Evolutionary conservation across 2,329 filamentous ascomycete genomes (phyloP).

Genomic region (Ampelomyces quisqualis): DNA sequence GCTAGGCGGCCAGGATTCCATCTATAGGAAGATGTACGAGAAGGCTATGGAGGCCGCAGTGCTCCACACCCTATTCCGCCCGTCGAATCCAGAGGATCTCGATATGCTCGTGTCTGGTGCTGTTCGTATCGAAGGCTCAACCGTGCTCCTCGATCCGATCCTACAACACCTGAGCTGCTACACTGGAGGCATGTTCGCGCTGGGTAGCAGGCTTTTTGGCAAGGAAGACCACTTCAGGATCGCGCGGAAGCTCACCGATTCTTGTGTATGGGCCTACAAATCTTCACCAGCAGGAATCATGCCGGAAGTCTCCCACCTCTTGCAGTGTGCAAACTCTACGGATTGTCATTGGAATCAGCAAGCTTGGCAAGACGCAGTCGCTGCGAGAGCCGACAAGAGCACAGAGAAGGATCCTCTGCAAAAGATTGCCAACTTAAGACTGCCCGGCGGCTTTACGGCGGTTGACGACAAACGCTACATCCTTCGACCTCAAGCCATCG

Average conservation of each 20-base stretch:
- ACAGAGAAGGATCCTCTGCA: conserved; percentile 35
- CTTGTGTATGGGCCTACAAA: conserved; percentile 65
- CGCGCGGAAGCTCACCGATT: conserved; percentile 59
- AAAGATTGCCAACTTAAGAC: conserved; percentile 43
- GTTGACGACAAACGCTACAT: conserved; percentile 51
- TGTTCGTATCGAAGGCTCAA: conserved; percentile 39
- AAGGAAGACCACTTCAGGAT: conserved; percentile 57
- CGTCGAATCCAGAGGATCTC: conserved; percentile 49
- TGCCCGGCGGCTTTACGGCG: conserved; percentile 48
- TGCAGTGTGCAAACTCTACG: conserved; percentile 49
- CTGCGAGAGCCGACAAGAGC: conserved; percentile 21
- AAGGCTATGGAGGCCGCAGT: conserved; percentile 47
- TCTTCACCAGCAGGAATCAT: conserved; percentile 60
- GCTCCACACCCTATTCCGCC: conserved; percentile 51
- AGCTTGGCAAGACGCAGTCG: conserved; percentile 50
- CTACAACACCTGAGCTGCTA: conserved; percentile 62
- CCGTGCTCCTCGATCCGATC: conserved; percentile 49
- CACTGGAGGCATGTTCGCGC: conserved; percentile 62
- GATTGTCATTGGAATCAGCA: conserved; percentile 58
- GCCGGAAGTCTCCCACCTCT: conserved; percentile 59
- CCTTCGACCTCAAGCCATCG: conserved; percentile 59
- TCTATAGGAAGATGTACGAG: conserved; percentile 60
- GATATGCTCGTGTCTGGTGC: conserved; percentile 52
- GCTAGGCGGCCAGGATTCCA: conserved; percentile 48
- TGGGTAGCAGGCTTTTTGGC: conserved; percentile 60